Base-by-base conservation (phyloP, 768 basidiomycete species). In the Nevesoporus exiguus region DNA sequence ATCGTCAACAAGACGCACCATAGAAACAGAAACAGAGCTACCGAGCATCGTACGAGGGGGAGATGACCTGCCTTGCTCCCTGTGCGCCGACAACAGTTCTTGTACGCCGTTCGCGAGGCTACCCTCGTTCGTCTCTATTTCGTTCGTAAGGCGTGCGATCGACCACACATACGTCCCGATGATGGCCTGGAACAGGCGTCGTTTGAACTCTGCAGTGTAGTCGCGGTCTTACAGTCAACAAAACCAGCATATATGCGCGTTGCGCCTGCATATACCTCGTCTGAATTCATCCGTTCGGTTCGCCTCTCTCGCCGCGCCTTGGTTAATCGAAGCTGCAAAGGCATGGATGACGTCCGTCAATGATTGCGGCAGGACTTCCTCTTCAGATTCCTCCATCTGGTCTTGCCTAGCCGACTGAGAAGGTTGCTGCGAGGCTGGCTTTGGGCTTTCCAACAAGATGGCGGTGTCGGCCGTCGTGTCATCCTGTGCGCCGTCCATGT, bases 21-120 rank as follows among this genome's bases (percentile, higher is more conserved):
- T n/a, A 29, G 27, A 29, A 8, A 29, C 27, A 29, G 27, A 8
- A 8, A 52, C 47, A 44, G 34, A 56, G 47, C 60, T 70, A 72
- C 67, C 70, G 24, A 63, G 33, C 19, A 61, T 33, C 29, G 60
- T 57, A 33, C 13, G 34, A 44, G 51, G 27, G 19, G 49, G 49
- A 62, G 70, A 69, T 37, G 55, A 71, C 71, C 61, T 73, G 71
- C 70, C 70, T 71, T 72, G 68, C 45, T 71, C 70, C 47, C 55
- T 54, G 37, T 63, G 61, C 3, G 54, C 57, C 34, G 49, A 31
- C 30, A 67, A 15, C 49, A 73, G 13, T 0, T 2, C 59, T n/a
- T 62, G 52, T 40, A 70, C 52, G 0, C 46, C 65, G 11, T 31
- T 30, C 15, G 36, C 44, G 4, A 71, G 52, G n/a, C 24, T 33